Conservation (phyloP, 1,139 yeast species). For the Yamadazyma conglobata region DNA sequence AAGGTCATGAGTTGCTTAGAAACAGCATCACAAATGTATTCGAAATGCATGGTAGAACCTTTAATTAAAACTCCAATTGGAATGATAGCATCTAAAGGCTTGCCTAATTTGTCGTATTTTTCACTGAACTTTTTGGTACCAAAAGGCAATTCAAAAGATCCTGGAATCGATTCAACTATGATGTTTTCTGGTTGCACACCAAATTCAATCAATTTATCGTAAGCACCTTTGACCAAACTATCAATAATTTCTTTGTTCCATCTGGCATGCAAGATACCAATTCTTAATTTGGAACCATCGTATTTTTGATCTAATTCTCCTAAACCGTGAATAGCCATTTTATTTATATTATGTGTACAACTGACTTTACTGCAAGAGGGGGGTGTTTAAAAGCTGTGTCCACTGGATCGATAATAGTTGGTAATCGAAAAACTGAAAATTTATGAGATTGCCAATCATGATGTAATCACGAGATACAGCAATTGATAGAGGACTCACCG, state of each 20-base stretch:
- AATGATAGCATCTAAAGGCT: conserved; percentile 77
- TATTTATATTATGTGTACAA: background rate
- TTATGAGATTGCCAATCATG: no score
- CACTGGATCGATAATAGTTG: no score
- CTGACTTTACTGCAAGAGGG: no score
- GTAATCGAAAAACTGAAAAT: no score
- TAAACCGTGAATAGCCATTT: conserved; percentile 77
- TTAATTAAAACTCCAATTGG: conserved; percentile 94
- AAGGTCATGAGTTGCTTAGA: conserved; percentile 82
- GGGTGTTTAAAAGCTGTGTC: no score
- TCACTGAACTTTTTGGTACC: conserved; percentile 60
- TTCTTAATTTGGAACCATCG: conserved; percentile 65
- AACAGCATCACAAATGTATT: conserved; percentile 89
- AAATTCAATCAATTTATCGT: conserved; percentile 51
- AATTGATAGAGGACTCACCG: no score
- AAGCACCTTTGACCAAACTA: conserved; percentile 77
- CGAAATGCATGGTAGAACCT: conserved; percentile 98
- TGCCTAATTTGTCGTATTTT: conserved; percentile 40
- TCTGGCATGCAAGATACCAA: conserved; percentile 92
- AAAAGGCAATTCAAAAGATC: conserved; percentile 88
- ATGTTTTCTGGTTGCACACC: conserved; percentile 80
- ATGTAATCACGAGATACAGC: no score
- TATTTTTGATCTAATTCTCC: conserved; percentile 70
- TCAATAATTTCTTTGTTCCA: conserved; percentile 83
- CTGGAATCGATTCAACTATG: conserved; percentile 82